Evolutionary conservation across 2,329 filamentous ascomycete genomes (phyloP), one percentile per base, ranked within the genome.

Genomic region (Cyphellophora europaea): DNA sequence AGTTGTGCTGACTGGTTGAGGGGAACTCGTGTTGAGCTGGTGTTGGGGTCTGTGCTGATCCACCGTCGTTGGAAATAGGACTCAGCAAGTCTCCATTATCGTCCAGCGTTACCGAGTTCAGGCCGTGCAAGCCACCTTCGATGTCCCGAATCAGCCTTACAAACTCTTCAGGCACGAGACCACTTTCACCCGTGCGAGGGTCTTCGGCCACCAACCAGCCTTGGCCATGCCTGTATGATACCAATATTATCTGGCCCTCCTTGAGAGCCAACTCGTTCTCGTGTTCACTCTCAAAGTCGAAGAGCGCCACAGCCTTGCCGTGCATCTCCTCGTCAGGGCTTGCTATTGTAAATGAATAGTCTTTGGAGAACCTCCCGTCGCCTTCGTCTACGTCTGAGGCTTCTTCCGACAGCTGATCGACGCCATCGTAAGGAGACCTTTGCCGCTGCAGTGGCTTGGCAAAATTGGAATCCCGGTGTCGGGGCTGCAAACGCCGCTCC

Each of bases 171-270:
- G 91, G 91, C 2, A 98, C 91, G 21, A 98, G 70, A 1, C 91
- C 91, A 52, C 86, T 93, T 62, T 98, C 91, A 2, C 74, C 86
- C 1, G 87, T 95, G 58, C 86, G 88, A 10, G 89, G 88, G 53
- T 98, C 91, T 62, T 95, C 85, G 3, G 91, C 91, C 15, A 98
- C 91, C 33, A 98, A 71, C 91, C 91, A 98, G 36, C 91, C 91
- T 61, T 96, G 87, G 11, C 89, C 89, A 54, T 96, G 88, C 28
- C 91, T 75, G 58, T 96, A 98, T 11, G 86, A 93, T 15, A 98
- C 88, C 67, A 91, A 82, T 37, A 98, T 94, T 38, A 95, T 85
- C 54, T 98, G 91, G 5, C 91, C 91, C 61, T 98, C 91, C 1
- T 85, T 79, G 30, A 98, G 66, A 3, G 87, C 86, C 38, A 98